phyloP scores from a whole-genome alignment of 805 yeast species.

The Metschnikowia santaceciliae region DNA sequence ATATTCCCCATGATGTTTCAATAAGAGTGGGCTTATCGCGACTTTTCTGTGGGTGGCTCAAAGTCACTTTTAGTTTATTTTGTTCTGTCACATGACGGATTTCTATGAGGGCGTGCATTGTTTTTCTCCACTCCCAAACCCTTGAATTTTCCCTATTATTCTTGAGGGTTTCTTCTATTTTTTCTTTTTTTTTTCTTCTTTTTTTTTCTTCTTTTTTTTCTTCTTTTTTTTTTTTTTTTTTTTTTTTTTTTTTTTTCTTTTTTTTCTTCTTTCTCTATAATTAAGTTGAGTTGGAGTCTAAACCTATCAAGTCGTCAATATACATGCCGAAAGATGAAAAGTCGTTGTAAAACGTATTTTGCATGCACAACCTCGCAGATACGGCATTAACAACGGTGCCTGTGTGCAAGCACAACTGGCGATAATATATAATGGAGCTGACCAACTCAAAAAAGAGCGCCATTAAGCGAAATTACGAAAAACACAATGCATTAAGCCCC shows the following conservation, averaged over 20 bases:
- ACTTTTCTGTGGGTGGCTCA: neutral
- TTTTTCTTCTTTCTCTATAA: neutral
- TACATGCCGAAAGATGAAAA: neutral
- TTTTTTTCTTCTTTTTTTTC: constrained; percentile 1
- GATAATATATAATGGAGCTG: neutral
- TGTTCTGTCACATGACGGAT: neutral
- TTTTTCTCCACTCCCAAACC: neutral
- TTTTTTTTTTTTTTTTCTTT: constrained; percentile 4
- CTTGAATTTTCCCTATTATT: neutral
- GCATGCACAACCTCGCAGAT: neutral
- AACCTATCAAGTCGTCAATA: neutral
- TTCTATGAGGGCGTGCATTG: neutral
- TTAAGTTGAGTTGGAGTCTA: neutral
- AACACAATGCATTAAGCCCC: neutral
- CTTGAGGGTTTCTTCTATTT: constrained; percentile 3
- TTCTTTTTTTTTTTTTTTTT: constrained; percentile 7
- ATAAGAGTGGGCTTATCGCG: neutral
- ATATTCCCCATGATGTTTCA: neutral
- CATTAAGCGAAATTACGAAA: neutral
- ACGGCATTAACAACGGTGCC: neutral
- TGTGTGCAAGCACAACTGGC: neutral
- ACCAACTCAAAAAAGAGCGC: neutral
- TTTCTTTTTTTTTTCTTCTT: constrained; percentile 3
- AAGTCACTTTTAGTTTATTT: neutral
- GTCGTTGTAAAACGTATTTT: neutral